phyloP scores from a whole-genome alignment of 2,329 filamentous ascomycete species.

The Monosporascus sp. region DNA sequence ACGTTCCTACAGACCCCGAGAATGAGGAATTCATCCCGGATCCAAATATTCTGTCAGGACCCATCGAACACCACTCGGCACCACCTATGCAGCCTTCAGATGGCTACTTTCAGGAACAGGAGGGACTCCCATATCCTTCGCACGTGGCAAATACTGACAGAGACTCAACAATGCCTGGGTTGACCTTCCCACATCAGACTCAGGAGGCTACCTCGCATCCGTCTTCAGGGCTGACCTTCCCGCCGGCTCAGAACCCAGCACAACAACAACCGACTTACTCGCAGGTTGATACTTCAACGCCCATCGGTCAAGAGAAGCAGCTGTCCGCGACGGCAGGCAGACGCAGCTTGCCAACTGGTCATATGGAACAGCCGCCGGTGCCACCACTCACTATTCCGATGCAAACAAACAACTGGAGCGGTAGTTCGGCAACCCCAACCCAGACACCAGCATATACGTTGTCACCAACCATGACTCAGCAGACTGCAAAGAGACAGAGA shows the following conservation, averaged over 20 bases:
- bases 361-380: constrained; percentile 17
- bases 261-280: constrained; percentile 9
- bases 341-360: constrained; percentile 17
- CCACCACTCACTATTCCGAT: constrained; percentile 14
- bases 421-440: constrained; percentile 7
- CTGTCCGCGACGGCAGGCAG: constrained; percentile 9
- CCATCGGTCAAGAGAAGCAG: constrained; percentile 9
- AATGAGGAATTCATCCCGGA: constrained; percentile 29
- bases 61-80: constrained; percentile 16
- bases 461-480: constrained; percentile 14
- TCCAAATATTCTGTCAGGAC: constrained; percentile 24
- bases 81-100: constrained; percentile 7
- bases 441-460: constrained; percentile 8
- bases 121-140: constrained; percentile 12
- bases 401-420: constrained; percentile 14
- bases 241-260: constrained; percentile 7
- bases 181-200: constrained; percentile 13
- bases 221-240: constrained; percentile 8
- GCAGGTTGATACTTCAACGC: constrained; percentile 4
- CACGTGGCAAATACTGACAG: constrained; percentile 5
- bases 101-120: constrained; percentile 14
- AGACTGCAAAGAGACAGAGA: constrained; percentile 15
- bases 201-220: constrained; percentile 10
- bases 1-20: constrained; percentile 16
- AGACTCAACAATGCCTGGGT: constrained; percentile 2